Evolutionary conservation across 2,329 filamentous ascomycete genomes (phyloP).

Genomic region (Penicillium sp.): DNA sequence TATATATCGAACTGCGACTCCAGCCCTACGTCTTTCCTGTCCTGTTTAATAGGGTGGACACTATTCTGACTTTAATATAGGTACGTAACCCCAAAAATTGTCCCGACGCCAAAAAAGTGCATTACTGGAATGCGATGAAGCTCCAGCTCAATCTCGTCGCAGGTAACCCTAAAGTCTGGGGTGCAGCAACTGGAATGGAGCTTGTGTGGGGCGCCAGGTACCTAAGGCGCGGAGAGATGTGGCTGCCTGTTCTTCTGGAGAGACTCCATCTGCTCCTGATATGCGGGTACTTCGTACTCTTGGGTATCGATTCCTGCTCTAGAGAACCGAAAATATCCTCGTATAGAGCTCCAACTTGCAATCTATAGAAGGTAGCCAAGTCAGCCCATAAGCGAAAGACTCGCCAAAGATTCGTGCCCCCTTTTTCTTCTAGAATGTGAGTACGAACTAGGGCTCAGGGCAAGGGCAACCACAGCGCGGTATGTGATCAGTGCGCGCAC

Average conservation of each 20-base stretch:
- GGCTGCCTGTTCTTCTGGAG: not conserved
- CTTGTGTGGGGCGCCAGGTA: not conserved
- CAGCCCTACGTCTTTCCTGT: too few relatives aligned
- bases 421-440: not conserved
- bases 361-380: not conserved
- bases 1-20: too few relatives aligned
- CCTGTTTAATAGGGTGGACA: too few relatives aligned
- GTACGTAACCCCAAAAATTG: too few relatives aligned
- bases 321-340: not conserved
- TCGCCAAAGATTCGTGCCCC: not conserved
- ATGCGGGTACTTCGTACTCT: too few relatives aligned
- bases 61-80: too few relatives aligned
- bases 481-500: constrained; percentile 27
- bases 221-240: not conserved
- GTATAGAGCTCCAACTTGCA: not conserved
- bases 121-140: not conserved
- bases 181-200: not conserved
- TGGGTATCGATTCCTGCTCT: not conserved
- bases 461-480: constrained; percentile 25
- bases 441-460: constrained; percentile 27
- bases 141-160: not conserved
- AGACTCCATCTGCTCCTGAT: not conserved
- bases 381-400: not conserved
- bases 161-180: not conserved
- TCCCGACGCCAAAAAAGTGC: too few relatives aligned